Evolutionary conservation across 257 asterid species (phyloP).

Genomic region (Pogostemon cablin): DNA sequence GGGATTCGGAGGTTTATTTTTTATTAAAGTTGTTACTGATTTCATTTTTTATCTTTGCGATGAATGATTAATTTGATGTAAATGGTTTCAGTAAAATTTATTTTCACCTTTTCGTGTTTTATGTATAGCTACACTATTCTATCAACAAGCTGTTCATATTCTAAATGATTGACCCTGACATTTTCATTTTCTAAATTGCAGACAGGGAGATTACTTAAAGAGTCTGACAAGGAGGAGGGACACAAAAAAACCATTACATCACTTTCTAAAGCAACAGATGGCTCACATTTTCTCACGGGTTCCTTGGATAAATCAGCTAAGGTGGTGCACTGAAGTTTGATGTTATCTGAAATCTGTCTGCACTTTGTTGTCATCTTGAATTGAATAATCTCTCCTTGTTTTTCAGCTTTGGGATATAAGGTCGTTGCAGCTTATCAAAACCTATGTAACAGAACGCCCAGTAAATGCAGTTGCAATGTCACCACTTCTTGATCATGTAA

Average conservation of each 20-base stretch:
- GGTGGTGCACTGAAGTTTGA: constrained; percentile 43
- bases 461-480: constrained; percentile 97
- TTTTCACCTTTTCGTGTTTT: no score
- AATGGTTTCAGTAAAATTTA: no score
- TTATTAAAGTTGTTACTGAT: background rate
- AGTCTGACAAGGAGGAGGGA: constrained; percentile 73
- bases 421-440: constrained; percentile 74
- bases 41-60: background rate
- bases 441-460: constrained; percentile 72
- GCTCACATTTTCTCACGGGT: constrained; percentile 83
- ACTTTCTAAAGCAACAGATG: constrained; percentile 69
- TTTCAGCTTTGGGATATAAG: constrained; percentile 93
- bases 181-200: constrained; percentile 30
- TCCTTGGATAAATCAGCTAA: constrained; percentile 91
- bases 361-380: constrained; percentile 8
- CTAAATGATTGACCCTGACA: background rate
- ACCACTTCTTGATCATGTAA: constrained; percentile 88
- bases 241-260: constrained; percentile 87
- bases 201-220: constrained; percentile 77
- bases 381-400: constrained; percentile 25
- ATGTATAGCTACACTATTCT: no score
- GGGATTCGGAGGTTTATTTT: constrained; percentile 84
- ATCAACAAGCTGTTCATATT: no score
- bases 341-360: background rate
- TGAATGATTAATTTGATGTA: background rate